A percentile compares a stretch with the other conserved stretches of the same genome.
Evolutionary conservation across 768 basidiomycete species (phyloP).

Genomic region (Lactifluus hygrophoroides): DNA sequence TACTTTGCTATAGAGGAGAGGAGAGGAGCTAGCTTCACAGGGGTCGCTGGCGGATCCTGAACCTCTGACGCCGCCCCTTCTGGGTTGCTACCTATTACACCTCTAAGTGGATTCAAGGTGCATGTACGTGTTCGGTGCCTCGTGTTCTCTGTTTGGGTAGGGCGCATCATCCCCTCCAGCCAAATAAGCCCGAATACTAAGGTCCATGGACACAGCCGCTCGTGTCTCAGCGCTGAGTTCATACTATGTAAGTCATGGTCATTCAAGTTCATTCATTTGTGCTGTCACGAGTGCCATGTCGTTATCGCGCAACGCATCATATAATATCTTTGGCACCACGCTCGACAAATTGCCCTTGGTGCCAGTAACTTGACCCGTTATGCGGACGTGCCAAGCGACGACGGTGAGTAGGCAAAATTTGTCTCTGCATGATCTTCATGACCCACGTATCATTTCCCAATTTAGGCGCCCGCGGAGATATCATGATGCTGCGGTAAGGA

Average conservation of each 20-base stretch:
- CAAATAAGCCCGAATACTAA: background rate
- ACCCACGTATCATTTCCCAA: no score
- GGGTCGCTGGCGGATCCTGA: no score
- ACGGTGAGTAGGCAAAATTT: no score
- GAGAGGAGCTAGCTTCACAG: background rate
- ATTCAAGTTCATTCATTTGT: background rate
- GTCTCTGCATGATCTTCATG: no score
- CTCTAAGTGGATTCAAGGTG: background rate
- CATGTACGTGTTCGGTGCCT: background rate
- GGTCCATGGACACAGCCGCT: background rate
- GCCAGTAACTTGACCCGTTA: background rate
- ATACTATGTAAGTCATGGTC: background rate
- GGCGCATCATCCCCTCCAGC: background rate
- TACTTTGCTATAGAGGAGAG: background rate
- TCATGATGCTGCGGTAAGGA: no score
- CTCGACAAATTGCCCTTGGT: background rate
- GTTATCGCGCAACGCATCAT: background rate
- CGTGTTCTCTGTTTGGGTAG: background rate
- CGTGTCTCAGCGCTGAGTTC: background rate
- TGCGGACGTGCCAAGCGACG: no score
- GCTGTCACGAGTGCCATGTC: background rate
- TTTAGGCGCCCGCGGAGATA: no score
- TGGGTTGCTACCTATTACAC: no score
- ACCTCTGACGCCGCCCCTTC: no score
- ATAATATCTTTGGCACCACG: background rate